Evolutionary conservation across 202 grass and related monocot species (phyloP), one percentile per base, ranked within the genome.

Genomic region (Brachypodium distachyon): DNA sequence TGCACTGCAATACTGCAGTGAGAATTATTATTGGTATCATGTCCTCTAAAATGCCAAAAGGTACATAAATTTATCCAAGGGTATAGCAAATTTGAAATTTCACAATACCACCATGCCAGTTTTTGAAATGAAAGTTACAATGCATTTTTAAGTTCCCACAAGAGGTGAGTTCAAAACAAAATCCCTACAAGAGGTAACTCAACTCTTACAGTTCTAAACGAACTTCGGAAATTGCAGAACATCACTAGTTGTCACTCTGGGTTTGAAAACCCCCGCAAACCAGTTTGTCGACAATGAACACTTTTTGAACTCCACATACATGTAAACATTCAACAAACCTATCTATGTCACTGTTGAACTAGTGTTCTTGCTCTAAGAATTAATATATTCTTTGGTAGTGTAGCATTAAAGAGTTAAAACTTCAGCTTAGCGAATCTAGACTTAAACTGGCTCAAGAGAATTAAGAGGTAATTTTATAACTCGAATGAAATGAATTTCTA

Each of bases 1-100:
- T 12, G 44, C 61, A 77, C 16, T 49, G 34, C 10, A 32, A 25
- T 70, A 77, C 16, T 49, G 34, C 10, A 32, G 32, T 70, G 84
- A n/a, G 57, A 63, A 71, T 31, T 42, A 79, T 31, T 70, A 70
- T 70, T 75, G 6, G 37, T 11, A 72, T 41, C 31, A 61, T 68
- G 41, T 11, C 28, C 52, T 62, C 37, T 74, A 37, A 63, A 75
- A 61, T 38, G 18, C 53, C 44, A 41, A 59, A 78, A 60, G 9
- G 44, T 33, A 70, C 63, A 76, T 38, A 36, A 39, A 70, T 42
- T 42, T 23, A 17, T 52, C 44, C 23, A 78, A 53, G 13, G 17
- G 23, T 46, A 58, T 69, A 29, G n/a, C n/a, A n/a, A n/a, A n/a
- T n/a, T 13, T 3, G 9, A 21, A 22, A 61, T 22, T 47, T 60